These are phyloP conservation scores for Niebla homalea DNA, from an alignment of 495 filamentous ascomycete genomes.

Conservation along the genomic window DNA sequence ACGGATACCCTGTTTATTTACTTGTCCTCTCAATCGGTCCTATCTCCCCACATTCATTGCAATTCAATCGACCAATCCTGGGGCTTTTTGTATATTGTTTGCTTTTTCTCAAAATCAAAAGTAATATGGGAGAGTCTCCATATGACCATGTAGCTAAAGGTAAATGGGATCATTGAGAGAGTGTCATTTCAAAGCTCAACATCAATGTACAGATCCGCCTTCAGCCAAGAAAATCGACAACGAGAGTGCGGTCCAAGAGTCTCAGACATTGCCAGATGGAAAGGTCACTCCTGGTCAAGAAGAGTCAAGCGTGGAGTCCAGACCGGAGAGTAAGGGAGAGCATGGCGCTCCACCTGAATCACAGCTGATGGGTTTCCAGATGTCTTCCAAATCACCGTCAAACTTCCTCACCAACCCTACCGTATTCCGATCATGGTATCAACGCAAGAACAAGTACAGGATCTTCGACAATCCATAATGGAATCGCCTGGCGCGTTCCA, in stretches of 20 bases:
- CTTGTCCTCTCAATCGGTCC: background rate
- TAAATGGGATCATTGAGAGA: background rate
- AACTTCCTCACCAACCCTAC: conserved; percentile 67
- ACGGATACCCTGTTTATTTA: background rate
- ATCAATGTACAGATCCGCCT: background rate
- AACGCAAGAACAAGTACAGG: conserved; percentile 88
- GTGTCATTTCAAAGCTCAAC: background rate
- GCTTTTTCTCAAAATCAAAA: background rate
- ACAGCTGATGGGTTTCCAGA: conserved; percentile 19
- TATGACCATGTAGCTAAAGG: background rate
- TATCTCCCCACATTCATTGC: background rate
- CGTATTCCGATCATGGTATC: conserved; percentile 84
- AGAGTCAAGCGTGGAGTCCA: conserved; percentile 20
- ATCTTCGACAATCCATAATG: conserved; percentile 91
- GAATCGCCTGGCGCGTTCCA: conserved; percentile 88
- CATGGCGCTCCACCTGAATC: background rate
- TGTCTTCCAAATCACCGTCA: conserved; percentile 70
- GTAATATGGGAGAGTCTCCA: background rate
- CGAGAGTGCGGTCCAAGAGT: background rate
- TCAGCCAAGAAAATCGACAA: conserved; percentile 1
- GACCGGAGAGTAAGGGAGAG: conserved; percentile 4
- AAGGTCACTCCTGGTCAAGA: conserved; percentile 19
- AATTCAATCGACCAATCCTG: background rate
- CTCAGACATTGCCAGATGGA: conserved; percentile 20
- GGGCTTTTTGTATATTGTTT: no score